Base-by-base conservation (phyloP, 768 basidiomycete genomes). In the Kwoniella sp. region DNA sequence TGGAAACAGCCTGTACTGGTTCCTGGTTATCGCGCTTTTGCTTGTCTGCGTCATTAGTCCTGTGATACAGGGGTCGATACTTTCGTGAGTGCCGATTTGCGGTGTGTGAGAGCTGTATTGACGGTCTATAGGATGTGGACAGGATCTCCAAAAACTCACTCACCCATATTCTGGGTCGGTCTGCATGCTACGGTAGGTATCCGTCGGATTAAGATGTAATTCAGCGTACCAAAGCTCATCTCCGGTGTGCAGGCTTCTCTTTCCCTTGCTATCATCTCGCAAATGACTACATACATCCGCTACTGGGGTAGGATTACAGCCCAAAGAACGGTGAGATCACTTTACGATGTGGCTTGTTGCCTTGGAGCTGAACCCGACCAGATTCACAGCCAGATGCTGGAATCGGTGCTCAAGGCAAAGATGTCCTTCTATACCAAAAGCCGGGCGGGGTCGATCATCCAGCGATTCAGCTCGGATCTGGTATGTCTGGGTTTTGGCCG, bases 391-490 rank as follows among this genome's bases (percentile, higher is more conserved):
- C 36, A 53, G 23, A 69, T 66, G 62, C 58, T 66, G 8, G 58
- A 66, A 28, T 53, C 34, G 1, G 12, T 69, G n/a, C 34, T 69
- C 2, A 43, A 60, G 15, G 59, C 67, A 2, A 63, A 59, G 38
- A 59, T 62, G 64, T 8, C 20, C 3, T 69, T 69, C 53, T 69
- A 62, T 46, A 50, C 64, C 8, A 50, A 55, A 28, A 69, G 62
- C 14, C 26, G 62, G 36, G 65, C 62, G 0, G 67, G 67, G 3
- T 66, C 67, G 3, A 69, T 69, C 46, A 45, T 69, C 12, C 67
- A 69, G 51, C 54, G 67, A 22, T 66, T 69, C 32, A 59, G 64
- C 1, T 37, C 31, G 31, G 67, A 69, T 34, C 46, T 69, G 27
- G 67, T 69, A 10, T 54, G 62, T 46, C 14, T 17, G 17, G 11